Base-by-base conservation (phyloP, 2,329 filamentous ascomycete genomes). In the Penicillium fuscoglaucum region DNA sequence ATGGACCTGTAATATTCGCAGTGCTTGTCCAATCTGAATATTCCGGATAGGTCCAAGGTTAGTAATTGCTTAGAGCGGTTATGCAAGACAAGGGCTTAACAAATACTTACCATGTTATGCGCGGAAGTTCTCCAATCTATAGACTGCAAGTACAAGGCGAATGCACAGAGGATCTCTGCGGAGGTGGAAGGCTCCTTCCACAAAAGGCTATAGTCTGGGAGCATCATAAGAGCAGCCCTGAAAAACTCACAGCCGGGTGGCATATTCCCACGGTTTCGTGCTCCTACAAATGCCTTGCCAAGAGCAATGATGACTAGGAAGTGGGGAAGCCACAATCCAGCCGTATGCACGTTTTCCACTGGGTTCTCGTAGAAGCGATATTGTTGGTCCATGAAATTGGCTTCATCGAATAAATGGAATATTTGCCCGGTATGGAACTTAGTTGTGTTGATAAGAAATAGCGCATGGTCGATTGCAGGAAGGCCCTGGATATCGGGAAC, bases 241-340 rank as follows among this genome's bases (percentile, higher is more conserved):
- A 50, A 50, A 17, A 29, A 17, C 15, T 50, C 47, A 6, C 21
- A 15, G 6, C 47, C 47, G n/a, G 47, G 47, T n/a, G 47, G 47
- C 21, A 17, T n/a, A 12, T 40, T 50, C 12, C 47, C 47, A 10
- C 17, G 29, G 33, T 4, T 24, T 28, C 40, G 19, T 12, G 47
- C 21, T n/a, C 47, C 47, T 1, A 50, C 33, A 21, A 40, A 24
- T 10, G 47, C 47, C 29, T 50, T 50, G 10, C 47, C 47, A n/a
- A 50, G 47, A n/a, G 47, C 47, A 39, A 33, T 33, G 19, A 50
- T 35, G 21, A 50, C 47, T 13, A 50, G 13, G 33, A 50, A 50
- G 15, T 50, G 47, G 9, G 29, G 29, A 15, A 50, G 33, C 47
- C 47, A 50, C 21, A 39, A 28, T 7, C 47, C 33, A 9, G 21